Base-by-base conservation (phyloP, 139 green algal species). In the Pseudopediastrum boryanum region DNA sequence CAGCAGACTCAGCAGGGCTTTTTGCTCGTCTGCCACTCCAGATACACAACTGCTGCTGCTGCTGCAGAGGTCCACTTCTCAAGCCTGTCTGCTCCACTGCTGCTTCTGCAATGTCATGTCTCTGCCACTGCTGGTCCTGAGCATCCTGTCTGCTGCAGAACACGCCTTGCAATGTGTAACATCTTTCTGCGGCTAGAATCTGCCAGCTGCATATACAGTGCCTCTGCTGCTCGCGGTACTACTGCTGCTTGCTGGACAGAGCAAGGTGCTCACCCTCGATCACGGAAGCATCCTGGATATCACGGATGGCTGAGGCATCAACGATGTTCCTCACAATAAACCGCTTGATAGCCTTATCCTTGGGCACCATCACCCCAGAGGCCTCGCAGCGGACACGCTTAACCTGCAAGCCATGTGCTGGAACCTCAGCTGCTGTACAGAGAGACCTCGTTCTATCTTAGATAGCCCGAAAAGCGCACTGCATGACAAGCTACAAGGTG, bases 271-370 rank as follows among this genome's bases (percentile, higher is more conserved):
- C 86, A 97, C 92, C 88, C 51, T 97, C 94, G 54, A 97, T 87
- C 66, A 94, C 87, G 65, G 90, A 99, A 16, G 94, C 83, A 75
- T 99, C 96, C 91, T 98, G 95, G 68, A 99, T 94, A 89, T 99
- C 96, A 75, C 96, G 95, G 77, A 99, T 95, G 65, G 96, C 96
- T 16, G 94, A 98, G 39, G 95, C 94, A 76, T 99, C 96, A 75
- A 99, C 96, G 62, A 98, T 98, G 83, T 97, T 96, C 13, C 95
- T 78, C 71, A 99, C 96, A 35, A 99, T 95, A 88, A 98, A 99
- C 58, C 96, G 89, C 95, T 99, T 99, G 89, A 99, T 97, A 51
- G 96, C 96, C 90, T 99, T 99, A 87, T 99, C 96, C 90, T 98
- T 98, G 63, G 95, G 91, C 63, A 98, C 94, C 85, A 98, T 88